Evolutionary conservation across 2,329 filamentous ascomycete genomes (phyloP).

Genomic region (Exophiala bonariae): DNA sequence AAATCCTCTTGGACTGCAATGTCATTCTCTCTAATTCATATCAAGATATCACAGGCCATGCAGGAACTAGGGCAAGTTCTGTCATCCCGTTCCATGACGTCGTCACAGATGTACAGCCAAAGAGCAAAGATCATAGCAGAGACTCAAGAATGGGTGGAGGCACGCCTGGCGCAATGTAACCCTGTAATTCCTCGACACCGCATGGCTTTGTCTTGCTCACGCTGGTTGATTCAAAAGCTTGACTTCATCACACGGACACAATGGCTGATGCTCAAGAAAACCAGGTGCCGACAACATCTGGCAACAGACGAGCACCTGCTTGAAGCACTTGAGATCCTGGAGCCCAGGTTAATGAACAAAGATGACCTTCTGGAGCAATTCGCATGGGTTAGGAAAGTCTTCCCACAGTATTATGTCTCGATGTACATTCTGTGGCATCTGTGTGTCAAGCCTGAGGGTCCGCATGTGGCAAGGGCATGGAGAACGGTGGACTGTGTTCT

Average conservation of each 20-base stretch:
- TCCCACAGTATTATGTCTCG: conserved; percentile 45
- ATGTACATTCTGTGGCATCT: conserved; percentile 48
- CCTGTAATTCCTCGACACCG: conserved; percentile 50
- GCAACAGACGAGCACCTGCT: conserved; percentile 35
- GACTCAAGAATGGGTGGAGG: conserved; percentile 48
- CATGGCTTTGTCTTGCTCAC: conserved; percentile 27
- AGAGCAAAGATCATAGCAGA: conserved; percentile 44
- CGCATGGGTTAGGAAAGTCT: conserved; percentile 41
- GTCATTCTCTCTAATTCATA: conserved; percentile 56
- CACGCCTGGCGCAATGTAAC: conserved; percentile 51
- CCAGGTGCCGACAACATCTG: neutral
- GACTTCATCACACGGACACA: conserved; percentile 37
- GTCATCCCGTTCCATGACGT: conserved; percentile 34
- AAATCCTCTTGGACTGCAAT: conserved; percentile 58
- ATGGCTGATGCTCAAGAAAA: conserved; percentile 16
- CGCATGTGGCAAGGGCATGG: conserved; percentile 37
- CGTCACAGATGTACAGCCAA: conserved; percentile 31
- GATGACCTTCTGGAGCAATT: conserved; percentile 42
- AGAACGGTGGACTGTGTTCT: conserved; percentile 23
- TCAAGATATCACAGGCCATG: conserved; percentile 52
- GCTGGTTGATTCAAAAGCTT: conserved; percentile 15
- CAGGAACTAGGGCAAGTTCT: conserved; percentile 39
- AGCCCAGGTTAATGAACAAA: conserved; percentile 32
- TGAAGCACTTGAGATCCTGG: conserved; percentile 37
- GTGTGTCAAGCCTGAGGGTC: conserved; percentile 39